Conservation (phyloP, 192 early-diverging fungal species). For the Diversispora eburnea region DNA sequence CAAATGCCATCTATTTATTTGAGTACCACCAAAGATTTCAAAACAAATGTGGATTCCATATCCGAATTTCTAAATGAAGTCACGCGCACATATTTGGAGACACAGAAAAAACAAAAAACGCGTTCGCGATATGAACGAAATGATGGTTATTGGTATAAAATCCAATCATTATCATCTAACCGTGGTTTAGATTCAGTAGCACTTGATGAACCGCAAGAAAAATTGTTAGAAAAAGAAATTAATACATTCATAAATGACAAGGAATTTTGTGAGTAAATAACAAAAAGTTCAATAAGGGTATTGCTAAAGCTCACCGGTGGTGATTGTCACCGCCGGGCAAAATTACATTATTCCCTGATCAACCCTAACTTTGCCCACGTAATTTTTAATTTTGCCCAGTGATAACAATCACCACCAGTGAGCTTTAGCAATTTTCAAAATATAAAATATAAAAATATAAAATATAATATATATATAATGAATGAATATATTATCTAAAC, state of each 20-base stretch:
- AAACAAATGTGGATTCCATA: not conserved
- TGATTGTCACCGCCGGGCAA: too few species aligned
- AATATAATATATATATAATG: not conserved
- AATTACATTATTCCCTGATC: too few species aligned
- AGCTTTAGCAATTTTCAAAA: too few species aligned
- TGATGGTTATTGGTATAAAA: not conserved
- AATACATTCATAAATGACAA: conserved; percentile 50
- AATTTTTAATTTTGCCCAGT: too few species aligned
- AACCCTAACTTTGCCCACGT: too few species aligned
- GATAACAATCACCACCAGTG: too few species aligned
- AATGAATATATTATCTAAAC: not conserved
- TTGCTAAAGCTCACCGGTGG: too few species aligned
- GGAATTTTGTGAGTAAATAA: conserved; percentile 42
- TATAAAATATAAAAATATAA: too few species aligned
- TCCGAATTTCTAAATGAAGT: conserved; percentile 15
- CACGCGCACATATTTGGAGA: conserved; percentile 18
- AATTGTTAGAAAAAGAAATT: conserved; percentile 45
- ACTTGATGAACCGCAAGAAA: conserved; percentile 47
- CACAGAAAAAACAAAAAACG: not conserved
- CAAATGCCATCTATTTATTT: too few species aligned
- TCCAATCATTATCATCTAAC: conserved; percentile 2
- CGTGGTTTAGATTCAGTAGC: conserved; percentile 52
- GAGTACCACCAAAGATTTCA: too few species aligned
- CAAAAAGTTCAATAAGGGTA: too few species aligned
- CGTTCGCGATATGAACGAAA: conserved; percentile 16